Percentiles rank a stretch among this genome's conserved stretches.
Conservation (phyloP, 208 protist genomes). For the Strigomonas oncopelti region DNA sequence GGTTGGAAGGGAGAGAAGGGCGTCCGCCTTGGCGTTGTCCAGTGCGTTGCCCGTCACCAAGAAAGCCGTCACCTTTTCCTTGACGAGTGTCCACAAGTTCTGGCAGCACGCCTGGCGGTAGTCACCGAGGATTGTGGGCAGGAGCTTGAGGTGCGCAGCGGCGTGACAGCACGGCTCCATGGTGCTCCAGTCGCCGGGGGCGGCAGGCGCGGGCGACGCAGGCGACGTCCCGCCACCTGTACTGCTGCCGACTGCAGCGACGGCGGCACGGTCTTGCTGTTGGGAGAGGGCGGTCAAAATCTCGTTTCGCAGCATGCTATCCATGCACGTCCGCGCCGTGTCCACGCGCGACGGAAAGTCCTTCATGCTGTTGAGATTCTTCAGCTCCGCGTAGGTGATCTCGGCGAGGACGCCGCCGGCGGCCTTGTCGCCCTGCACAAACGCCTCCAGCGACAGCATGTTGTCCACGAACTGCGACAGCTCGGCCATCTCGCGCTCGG, state of each 20-base stretch:
- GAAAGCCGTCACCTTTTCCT: conserved; percentile 47
- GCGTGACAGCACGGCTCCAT: conserved; percentile 11
- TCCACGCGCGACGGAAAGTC: background rate
- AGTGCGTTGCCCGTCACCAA: conserved; percentile 43
- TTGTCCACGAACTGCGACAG: conserved; percentile 39
- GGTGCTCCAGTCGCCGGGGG: too few relatives aligned
- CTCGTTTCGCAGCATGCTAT: background rate
- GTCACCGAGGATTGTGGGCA: background rate
- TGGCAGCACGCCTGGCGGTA: background rate
- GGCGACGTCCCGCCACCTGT: too few relatives aligned
- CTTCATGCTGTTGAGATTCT: too few relatives aligned
- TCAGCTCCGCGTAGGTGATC: too few relatives aligned
- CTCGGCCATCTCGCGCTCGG: conserved; percentile 78
- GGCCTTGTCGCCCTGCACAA: conserved; percentile 12
- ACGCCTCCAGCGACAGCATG: conserved; percentile 39
- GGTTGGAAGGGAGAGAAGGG: conserved; percentile 41
- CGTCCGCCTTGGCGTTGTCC: conserved; percentile 57
- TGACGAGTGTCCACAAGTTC: conserved; percentile 31
- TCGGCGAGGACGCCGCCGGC: background rate
- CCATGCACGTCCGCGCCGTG: background rate
- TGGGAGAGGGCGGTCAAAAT: background rate
- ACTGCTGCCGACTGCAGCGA: too few relatives aligned
- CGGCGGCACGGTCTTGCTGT: too few relatives aligned
- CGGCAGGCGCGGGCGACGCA: too few relatives aligned
- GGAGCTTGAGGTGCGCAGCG: conserved; percentile 11